Evolutionary conservation across 176 grass and related monocot genomes (phyloP).

Genomic region (Panicum miliaceum): DNA sequence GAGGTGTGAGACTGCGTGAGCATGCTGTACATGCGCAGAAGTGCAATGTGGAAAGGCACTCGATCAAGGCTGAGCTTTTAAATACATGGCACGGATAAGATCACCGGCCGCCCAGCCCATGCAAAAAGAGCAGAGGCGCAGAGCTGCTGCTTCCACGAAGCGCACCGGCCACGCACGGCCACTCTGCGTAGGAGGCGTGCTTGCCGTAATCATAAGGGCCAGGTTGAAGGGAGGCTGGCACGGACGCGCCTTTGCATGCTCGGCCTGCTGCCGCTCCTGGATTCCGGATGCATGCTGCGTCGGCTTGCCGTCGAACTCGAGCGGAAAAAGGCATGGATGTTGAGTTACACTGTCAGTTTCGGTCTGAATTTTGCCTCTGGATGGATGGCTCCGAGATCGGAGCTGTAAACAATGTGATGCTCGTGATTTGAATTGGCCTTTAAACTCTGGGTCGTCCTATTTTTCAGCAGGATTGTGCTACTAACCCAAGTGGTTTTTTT

Average conservation of each 20-base stretch:
- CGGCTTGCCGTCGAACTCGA: slow-evolving; percentile 12
- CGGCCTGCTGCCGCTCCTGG: neutral
- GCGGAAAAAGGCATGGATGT: neutral
- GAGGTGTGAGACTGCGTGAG: neutral
- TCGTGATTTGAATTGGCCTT: too few species aligned
- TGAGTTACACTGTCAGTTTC: neutral
- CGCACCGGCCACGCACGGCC: neutral
- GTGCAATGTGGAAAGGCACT: neutral
- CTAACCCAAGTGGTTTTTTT: too few species aligned
- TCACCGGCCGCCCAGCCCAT: too few species aligned
- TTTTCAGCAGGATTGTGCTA: neutral
- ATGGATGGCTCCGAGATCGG: neutral
- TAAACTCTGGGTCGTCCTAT: neutral
- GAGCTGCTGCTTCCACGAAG: neutral
- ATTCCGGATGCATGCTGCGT: neutral
- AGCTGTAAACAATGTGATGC: neutral
- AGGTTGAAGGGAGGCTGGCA: slow-evolving; percentile 7
- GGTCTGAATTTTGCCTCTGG: neutral
- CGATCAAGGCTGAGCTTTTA: neutral
- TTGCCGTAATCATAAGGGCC: slow-evolving; percentile 17
- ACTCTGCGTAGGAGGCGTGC: slow-evolving; percentile 27
- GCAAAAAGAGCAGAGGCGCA: neutral
- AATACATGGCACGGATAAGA: neutral
- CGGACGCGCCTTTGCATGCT: slow-evolving; percentile 34
- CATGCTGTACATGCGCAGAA: neutral